These are phyloP conservation scores for Corchorus olitorius DNA, from an alignment of 345 rosid species.

Conservation along the genomic window DNA sequence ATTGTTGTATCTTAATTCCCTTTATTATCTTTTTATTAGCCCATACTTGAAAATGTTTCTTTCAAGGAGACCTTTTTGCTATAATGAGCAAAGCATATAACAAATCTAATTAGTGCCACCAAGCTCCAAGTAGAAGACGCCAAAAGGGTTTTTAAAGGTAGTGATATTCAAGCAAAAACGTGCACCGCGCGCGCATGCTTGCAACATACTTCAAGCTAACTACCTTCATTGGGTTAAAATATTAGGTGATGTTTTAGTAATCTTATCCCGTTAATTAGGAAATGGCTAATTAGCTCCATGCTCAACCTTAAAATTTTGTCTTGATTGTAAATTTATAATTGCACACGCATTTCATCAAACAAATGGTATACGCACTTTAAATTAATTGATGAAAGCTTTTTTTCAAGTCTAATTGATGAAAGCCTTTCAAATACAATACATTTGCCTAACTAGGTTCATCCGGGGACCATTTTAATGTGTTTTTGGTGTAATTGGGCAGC, in stretches of 20 bases:
- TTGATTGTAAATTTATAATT: no score
- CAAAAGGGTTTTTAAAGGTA: neutral
- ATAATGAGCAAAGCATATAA: neutral
- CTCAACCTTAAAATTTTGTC: no score
- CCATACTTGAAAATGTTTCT: constrained; percentile 2
- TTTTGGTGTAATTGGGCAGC: no score
- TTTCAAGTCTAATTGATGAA: no score
- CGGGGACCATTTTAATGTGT: no score
- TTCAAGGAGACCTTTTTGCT: neutral
- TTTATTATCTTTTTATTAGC: neutral
- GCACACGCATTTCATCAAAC: no score
- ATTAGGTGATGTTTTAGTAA: neutral
- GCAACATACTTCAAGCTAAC: constrained; percentile 8
- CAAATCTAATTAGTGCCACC: neutral
- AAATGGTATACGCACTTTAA: no score
- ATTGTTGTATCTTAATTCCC: neutral
- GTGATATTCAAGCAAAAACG: neutral
- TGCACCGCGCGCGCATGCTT: neutral
- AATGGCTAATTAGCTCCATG: neutral
- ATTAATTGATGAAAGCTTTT: neutral
- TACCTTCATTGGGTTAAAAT: neutral
- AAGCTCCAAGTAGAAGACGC: neutral
- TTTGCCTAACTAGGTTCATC: no score
- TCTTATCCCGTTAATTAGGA: neutral
- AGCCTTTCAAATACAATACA: no score